Conservation (phyloP, 805 yeast species). For the Metschnikowia vanudenii region DNA sequence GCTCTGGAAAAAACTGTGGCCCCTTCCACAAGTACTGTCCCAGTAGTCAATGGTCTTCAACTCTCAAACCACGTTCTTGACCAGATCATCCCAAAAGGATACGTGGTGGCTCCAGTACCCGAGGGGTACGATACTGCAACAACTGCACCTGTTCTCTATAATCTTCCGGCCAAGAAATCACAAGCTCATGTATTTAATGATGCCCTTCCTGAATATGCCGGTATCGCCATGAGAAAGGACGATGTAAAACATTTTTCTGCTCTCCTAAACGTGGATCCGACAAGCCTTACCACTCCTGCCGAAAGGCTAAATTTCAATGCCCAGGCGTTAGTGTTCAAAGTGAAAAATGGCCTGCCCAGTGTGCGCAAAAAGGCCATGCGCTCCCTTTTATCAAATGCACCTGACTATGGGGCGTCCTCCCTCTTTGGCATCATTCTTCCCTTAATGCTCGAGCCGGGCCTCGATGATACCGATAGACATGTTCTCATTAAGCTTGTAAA, state of each 20-base stretch:
- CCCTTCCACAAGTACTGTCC: not conserved
- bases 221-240: conserved; percentile 46
- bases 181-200: conserved; percentile 25
- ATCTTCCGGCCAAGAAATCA: conserved; percentile 49
- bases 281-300: conserved; percentile 17
- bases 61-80: conserved; percentile 49
- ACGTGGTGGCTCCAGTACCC: conserved; percentile 45
- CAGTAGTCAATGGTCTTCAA: conserved; percentile 1
- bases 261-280: conserved; percentile 34
- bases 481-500: conserved; percentile 73
- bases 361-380: conserved; percentile 69
- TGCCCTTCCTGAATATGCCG: conserved; percentile 17
- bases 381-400: conserved; percentile 60
- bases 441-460: conserved; percentile 61
- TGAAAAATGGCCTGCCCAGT: conserved; percentile 75
- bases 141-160: conserved; percentile 35
- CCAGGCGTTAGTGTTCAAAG: conserved; percentile 59
- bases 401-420: conserved; percentile 63
- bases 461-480: conserved; percentile 84
- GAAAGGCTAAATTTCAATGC: conserved; percentile 61
- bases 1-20: not conserved
- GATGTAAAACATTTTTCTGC: conserved; percentile 73
- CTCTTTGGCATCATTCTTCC: conserved; percentile 76
- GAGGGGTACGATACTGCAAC: conserved; percentile 29
- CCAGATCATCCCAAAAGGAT: conserved; percentile 53